Percentiles rank a stretch among this genome's conserved stretches.
Conservation (phyloP, 148 eudicot genomes). For the Rhododendron molle region DNA sequence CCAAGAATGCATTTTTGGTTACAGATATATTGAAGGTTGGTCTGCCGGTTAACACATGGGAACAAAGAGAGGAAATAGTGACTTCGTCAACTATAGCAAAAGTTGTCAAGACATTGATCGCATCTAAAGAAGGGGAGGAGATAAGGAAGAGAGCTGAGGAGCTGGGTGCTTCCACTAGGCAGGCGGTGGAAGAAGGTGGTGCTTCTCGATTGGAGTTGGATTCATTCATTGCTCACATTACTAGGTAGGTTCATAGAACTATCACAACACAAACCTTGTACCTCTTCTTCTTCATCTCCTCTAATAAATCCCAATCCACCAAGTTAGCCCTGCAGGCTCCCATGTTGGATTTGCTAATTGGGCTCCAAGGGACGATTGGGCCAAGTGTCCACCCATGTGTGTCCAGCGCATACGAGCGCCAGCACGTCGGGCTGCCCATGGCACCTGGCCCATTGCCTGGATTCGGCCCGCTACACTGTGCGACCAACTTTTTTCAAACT, state of each 20-base stretch:
- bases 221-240: conserved; percentile 15
- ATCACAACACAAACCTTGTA: background rate
- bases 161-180: background rate
- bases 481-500: background rate
- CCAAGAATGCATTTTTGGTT: background rate
- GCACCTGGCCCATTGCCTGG: too few relatives aligned
- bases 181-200: conserved; percentile 14
- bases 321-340: background rate
- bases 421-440: too few relatives aligned
- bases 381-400: too few relatives aligned
- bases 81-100: background rate
- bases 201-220: conserved; percentile 13
- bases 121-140: conserved; percentile 16
- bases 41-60: background rate
- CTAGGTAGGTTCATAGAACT: conserved; percentile 8
- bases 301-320: background rate
- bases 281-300: background rate
- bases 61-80: background rate
- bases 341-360: too few relatives aligned
- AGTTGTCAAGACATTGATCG: background rate
- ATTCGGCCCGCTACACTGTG: background rate
- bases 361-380: too few relatives aligned
- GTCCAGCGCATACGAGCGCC: too few relatives aligned
- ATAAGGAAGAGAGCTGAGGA: conserved; percentile 15
- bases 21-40: background rate